Conservation (phyloP, 148 eudicot species). For the Vaccinium macrocarpon region DNA sequence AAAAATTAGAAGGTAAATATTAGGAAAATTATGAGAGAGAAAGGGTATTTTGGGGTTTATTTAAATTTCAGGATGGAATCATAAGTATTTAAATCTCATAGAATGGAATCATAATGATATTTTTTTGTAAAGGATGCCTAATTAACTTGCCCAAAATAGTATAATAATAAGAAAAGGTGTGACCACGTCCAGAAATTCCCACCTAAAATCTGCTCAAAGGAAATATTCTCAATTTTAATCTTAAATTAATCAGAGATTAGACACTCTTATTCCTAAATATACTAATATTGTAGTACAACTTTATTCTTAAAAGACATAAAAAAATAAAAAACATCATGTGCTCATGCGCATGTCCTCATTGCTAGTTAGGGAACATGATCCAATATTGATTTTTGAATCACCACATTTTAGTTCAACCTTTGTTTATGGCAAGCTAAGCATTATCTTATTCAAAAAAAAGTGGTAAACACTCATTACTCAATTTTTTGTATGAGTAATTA, state of each 20-base stretch:
- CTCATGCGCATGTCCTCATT: background rate
- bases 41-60: too few species aligned
- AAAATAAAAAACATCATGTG: background rate
- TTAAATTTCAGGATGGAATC: too few species aligned
- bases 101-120: too few species aligned
- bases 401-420: background rate
- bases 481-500: too few species aligned
- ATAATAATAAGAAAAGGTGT: background rate
- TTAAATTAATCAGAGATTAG: background rate
- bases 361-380: slow-evolving; percentile 15
- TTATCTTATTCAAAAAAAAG: background rate
- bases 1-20: too few species aligned
- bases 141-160: too few species aligned
- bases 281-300: background rate
- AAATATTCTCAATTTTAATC: slow-evolving; percentile 7
- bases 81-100: too few species aligned
- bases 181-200: background rate
- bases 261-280: background rate
- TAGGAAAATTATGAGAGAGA: too few species aligned
- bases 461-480: too few species aligned
- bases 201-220: background rate
- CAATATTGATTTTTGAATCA: background rate
- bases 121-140: too few species aligned
- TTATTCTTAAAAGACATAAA: background rate
- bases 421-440: background rate